Conservation (phyloP, 2,329 filamentous ascomycete species). For the Periglandula ipomoeae region DNA sequence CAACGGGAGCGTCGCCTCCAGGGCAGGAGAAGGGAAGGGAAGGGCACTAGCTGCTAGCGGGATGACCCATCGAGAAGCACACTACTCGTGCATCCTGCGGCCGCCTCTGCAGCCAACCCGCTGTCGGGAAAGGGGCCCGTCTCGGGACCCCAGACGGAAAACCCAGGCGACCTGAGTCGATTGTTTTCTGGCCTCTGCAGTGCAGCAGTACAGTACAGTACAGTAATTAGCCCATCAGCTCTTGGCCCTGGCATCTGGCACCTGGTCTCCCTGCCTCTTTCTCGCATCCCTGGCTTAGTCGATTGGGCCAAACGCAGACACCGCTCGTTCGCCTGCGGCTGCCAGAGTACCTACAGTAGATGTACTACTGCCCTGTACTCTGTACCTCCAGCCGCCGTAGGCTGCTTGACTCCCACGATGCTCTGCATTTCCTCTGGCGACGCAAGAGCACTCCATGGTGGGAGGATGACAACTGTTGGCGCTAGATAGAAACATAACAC, state of each 20-base stretch:
- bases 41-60: conserved; percentile 3
- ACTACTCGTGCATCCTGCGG: conserved; percentile 28
- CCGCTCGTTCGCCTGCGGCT: no score
- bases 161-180: not conserved
- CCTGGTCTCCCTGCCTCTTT: no score
- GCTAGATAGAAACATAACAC: not conserved
- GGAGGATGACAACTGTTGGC: no score
- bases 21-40: not conserved
- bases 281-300: no score
- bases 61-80: conserved; percentile 15
- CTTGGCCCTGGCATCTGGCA: no score
- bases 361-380: no score
- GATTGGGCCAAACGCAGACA: no score
- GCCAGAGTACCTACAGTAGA: no score
- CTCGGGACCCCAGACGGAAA: conserved; percentile 20
- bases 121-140: conserved; percentile 25
- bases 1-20: not conserved
- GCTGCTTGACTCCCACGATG: no score
- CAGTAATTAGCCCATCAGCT: not conserved
- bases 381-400: no score
- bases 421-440: no score
- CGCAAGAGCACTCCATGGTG: no score
- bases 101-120: conserved; percentile 27
- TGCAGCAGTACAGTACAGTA: not conserved
- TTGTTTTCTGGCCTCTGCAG: not conserved